phyloP scores from a whole-genome alignment of 2,329 filamentous ascomycete species.

The Triangularia verruculosa region DNA sequence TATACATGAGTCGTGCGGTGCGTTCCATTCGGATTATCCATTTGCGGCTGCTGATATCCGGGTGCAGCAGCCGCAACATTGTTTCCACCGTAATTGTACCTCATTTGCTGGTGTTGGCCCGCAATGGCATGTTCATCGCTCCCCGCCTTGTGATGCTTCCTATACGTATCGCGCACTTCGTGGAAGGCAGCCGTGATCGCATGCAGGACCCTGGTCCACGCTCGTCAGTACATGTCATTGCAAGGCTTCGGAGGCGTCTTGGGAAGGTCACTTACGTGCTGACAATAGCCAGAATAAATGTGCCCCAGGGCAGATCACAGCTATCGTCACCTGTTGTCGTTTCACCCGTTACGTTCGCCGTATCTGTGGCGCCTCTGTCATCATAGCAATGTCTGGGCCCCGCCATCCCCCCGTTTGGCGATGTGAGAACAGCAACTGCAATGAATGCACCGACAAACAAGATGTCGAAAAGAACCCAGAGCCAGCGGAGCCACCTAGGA shows the following conservation, averaged over 20 bases:
- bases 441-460: slow-evolving; percentile 43
- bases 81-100: neutral
- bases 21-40: neutral
- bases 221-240: neutral
- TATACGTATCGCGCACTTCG: slow-evolving; percentile 24
- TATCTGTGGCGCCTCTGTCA: slow-evolving; percentile 15
- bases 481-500: slow-evolving; percentile 36
- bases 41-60: neutral
- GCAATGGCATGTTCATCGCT: neutral
- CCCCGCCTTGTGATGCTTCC: neutral
- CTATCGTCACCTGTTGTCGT: slow-evolving; percentile 21
- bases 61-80: neutral
- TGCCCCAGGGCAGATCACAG: slow-evolving; percentile 42
- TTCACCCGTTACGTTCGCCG: slow-evolving; percentile 22
- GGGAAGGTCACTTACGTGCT: slow-evolving; percentile 38
- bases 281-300: slow-evolving; percentile 43
- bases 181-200: slow-evolving; percentile 42
- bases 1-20: neutral
- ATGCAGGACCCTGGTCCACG: slow-evolving; percentile 38
- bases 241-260: neutral
- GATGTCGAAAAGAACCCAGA: slow-evolving; percentile 40
- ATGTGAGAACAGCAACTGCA: slow-evolving; percentile 40
- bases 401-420: slow-evolving; percentile 34
- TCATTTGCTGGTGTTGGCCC: neutral
- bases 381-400: slow-evolving; percentile 32